Conservation (phyloP, 106 monocot genomes). For the Dendrobium huoshanense region DNA sequence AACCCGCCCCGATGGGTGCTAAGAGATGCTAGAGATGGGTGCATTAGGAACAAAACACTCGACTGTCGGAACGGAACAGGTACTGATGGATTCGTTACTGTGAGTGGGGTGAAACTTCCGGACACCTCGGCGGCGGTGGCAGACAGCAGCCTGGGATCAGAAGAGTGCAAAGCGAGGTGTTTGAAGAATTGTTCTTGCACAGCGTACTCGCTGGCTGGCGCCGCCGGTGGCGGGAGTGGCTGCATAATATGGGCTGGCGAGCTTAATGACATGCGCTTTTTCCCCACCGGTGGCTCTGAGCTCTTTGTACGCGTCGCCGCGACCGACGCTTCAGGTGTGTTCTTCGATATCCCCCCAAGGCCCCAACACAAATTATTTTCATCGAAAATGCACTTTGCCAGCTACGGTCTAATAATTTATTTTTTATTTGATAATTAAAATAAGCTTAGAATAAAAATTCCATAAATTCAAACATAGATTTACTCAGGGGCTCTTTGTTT, state of each 20-base stretch:
- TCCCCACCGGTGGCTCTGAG: constrained; percentile 9
- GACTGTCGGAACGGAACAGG: constrained; percentile 17
- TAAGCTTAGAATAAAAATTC: too few species aligned
- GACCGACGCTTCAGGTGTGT: constrained; percentile 7
- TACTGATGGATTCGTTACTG: constrained; percentile 22
- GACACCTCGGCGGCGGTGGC: too few species aligned
- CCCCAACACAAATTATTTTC: too few species aligned
- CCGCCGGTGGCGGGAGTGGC: constrained; percentile 8
- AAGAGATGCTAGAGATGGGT: constrained; percentile 21
- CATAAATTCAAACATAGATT: too few species aligned
- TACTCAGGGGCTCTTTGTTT: too few species aligned
- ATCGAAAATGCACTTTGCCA: too few species aligned
- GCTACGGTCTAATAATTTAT: too few species aligned
- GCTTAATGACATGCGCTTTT: constrained; percentile 23
- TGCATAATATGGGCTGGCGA: constrained; percentile 28
- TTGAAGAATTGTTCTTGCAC: constrained; percentile 37
- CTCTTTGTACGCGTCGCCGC: constrained; percentile 26
- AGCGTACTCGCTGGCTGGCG: constrained; percentile 12
- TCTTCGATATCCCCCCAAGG: too few species aligned
- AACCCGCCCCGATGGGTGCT: constrained; percentile 22
- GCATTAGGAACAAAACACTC: constrained; percentile 28
- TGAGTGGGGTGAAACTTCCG: constrained; percentile 17
- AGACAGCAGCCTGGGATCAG: too few species aligned
- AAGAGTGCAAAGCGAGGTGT: constrained; percentile 23
- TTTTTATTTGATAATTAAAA: too few species aligned